Base-by-base conservation (phyloP, 2,329 filamentous ascomycete genomes). In the Mollisiaceae sp. region DNA sequence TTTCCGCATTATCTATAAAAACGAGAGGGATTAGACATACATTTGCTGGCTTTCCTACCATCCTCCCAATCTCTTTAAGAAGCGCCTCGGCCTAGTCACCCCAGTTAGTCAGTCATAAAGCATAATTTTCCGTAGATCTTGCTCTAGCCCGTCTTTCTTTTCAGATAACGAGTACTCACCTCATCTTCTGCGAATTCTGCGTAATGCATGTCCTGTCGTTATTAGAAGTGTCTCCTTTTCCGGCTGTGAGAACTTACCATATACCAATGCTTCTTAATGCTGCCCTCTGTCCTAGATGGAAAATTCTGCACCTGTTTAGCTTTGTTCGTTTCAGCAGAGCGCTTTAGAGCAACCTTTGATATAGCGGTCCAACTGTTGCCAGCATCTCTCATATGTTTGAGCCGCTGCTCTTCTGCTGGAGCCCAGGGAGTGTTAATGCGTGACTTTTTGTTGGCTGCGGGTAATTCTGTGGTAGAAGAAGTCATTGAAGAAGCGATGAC, bases 241-340 rank as follows among this genome's bases (percentile, higher is more conserved):
- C 24, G 22, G 47, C 18, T 22, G 38, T 9, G 45, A 55, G 12
- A 41, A 24, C 36, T 56, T 82, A 93, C 92, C 86, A 98, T 98
- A 80, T 99, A 98, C 94, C 94, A 99, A 78, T 99, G 95, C 81
- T 98, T 99, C 85, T 98, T 99, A 24, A 99, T 95, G 75, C 94
- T 97, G 6, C 95, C 95, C 80, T 99, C 95, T 47, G 95, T 99
- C 74, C 95, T 86, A 24, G 88, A 89, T 14, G 95, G 94, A 77
- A 99, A 99, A 1, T 91, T 94, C 92, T 96, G 70, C 55, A 43
- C 63, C 8, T 43, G 24, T 54, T 50, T 1, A 50, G 45, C 45
- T 22, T 50, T 9, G 2, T 50, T 22, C 45, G 5, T 12, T 24
- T n/a, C 11, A 24, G n/a, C 8, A 4, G 20, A 9, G 8, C 4